Evolutionary conservation across 768 basidiomycete genomes (phyloP).

Genomic region (Termitomyces sp.): DNA sequence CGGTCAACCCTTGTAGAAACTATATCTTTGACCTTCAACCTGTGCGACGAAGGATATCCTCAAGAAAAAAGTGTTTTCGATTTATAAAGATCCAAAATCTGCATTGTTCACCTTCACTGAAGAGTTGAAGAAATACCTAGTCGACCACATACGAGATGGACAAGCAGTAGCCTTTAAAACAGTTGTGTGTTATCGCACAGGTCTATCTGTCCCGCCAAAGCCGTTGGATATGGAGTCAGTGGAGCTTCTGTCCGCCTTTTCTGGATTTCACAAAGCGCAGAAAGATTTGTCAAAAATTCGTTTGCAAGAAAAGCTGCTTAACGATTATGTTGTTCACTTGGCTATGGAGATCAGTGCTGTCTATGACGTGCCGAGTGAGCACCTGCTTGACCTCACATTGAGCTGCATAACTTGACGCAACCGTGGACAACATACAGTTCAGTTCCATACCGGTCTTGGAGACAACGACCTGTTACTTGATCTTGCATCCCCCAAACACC

Average conservation of each 20-base stretch:
- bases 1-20: background rate
- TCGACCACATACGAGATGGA: slow-evolving; percentile 30
- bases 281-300: slow-evolving; percentile 34
- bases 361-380: slow-evolving; percentile 54
- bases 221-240: slow-evolving; percentile 12
- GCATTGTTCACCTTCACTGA: slow-evolving; percentile 26
- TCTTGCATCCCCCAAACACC: slow-evolving; percentile 54
- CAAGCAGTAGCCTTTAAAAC: slow-evolving; percentile 71
- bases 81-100: slow-evolving; percentile 11
- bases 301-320: slow-evolving; percentile 54
- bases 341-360: slow-evolving; percentile 48
- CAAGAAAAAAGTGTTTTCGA: slow-evolving; percentile 15
- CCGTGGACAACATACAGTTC: slow-evolving; percentile 38
- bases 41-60: slow-evolving; percentile 23
- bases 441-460: slow-evolving; percentile 82
- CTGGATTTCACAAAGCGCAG: slow-evolving; percentile 23
- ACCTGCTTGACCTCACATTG: background rate
- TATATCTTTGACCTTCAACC: background rate
- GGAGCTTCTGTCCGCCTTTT: slow-evolving; percentile 26
- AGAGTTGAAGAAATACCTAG: slow-evolving; percentile 31
- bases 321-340: slow-evolving; percentile 59
- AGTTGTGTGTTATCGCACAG: slow-evolving; percentile 72
- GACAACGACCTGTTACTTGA: slow-evolving; percentile 62
- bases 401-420: background rate
- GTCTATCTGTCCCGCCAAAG: slow-evolving; percentile 44